Base-by-base conservation (phyloP, 2,329 filamentous ascomycete genomes). In the Cladosporium sp. region DNA sequence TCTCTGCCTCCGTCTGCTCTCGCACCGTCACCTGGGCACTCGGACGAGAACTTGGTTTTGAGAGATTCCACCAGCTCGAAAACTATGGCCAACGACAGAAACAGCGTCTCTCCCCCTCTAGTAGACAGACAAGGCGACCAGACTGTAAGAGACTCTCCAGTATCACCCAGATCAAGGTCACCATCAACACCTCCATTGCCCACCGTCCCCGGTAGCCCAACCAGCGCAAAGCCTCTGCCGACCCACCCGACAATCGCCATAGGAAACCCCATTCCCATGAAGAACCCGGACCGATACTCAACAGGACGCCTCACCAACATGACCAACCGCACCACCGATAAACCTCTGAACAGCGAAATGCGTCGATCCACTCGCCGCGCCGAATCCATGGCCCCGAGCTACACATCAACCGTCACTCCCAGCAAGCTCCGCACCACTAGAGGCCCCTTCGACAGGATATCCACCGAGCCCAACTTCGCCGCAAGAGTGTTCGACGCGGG, bases 401-500 rank as follows among this genome's bases (percentile, higher is more conserved):
- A 48, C 24, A 48, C 45, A 2, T 48, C 45, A 15, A 48, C 45
- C 15, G 11, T 48, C 27, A 34, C 38, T 8, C 45, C 37, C 19
- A 24, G 37, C 27, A 41, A 34, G 20, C 13, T 12, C 18, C 30
- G 42, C 9, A 42, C 40, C 15, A n/a, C n/a, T n/a, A 19, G 20
- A 0, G 45, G 45, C 7, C 45, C 45, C 2, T 48, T 48, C 45
- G 45, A 48, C 37, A 40, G 45, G 12, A 48, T 48, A 6, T 48
- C 45, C 3, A 48, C 45, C 20, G 45, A 48, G n/a, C 47, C 47
- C 7, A 57, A 50, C 30, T 58, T 60, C 27, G 56, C 58, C 3
- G 51, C 53, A 17, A 39, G 57, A 22, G 57, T 59, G 2, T 59
- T 58, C 27, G 52, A 57, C 17, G 57, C 57, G 18, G 57, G 56